phyloP scores from a whole-genome alignment of 768 basidiomycete species.

The Macrolepiota dolichaula region DNA sequence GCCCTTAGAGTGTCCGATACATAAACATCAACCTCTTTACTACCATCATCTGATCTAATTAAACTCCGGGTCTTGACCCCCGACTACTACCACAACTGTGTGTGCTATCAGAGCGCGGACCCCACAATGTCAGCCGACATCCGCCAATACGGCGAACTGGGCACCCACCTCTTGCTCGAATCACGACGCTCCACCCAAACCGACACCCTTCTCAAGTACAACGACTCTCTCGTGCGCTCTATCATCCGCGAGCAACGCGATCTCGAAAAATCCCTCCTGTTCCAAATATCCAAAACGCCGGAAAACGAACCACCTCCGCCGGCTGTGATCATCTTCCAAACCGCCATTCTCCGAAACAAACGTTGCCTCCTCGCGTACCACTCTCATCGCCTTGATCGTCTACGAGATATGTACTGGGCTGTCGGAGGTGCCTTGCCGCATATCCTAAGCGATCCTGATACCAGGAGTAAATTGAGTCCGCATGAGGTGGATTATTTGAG shows the following conservation, averaged over 20 bases:
- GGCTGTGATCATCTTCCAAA: conserved; percentile 80
- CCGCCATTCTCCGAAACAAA: conserved; percentile 89
- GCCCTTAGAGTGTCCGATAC: neutral
- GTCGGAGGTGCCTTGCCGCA: conserved; percentile 85
- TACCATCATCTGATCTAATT: neutral
- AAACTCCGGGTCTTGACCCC: neutral
- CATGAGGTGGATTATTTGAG: conserved; percentile 67
- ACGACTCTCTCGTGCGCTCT: conserved; percentile 80
- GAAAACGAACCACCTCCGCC: conserved; percentile 37
- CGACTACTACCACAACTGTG: neutral
- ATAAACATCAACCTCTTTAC: conserved; percentile 5
- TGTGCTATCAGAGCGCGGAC: neutral
- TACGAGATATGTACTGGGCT: conserved; percentile 88
- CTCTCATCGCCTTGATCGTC: conserved; percentile 75
- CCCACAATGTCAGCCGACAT: conserved; percentile 46
- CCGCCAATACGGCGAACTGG: conserved; percentile 80
- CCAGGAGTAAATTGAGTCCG: conserved; percentile 59
- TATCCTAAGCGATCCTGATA: conserved; percentile 63
- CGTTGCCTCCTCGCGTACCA: conserved; percentile 96
- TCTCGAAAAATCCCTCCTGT: conserved; percentile 58
- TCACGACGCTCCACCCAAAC: conserved; percentile 82
- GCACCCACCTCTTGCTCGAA: conserved; percentile 83
- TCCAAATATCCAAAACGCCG: conserved; percentile 31
- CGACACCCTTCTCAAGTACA: conserved; percentile 87
- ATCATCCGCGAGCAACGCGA: conserved; percentile 90